phyloP scores from a whole-genome alignment of 768 basidiomycete genomes.

The Cubamyces sp. region DNA sequence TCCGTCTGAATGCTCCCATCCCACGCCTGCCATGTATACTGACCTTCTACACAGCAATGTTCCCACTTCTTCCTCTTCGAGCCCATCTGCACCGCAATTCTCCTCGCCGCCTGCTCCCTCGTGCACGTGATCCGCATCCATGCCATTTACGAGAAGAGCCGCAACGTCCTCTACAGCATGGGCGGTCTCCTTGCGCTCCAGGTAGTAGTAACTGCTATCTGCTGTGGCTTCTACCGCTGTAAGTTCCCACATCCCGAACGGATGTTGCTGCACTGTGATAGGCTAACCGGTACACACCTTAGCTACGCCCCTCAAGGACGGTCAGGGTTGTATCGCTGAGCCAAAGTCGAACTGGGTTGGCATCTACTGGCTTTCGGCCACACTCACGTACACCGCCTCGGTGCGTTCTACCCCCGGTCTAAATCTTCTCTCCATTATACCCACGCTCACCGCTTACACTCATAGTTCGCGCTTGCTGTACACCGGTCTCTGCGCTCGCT shows the following conservation, averaged over 20 bases:
- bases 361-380: constrained; percentile 83
- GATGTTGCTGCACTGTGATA: constrained; percentile 5
- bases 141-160: constrained; percentile 75
- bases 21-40: background rate
- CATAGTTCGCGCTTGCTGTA: constrained; percentile 62
- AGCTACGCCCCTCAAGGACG: constrained; percentile 71
- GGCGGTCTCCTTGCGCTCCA: constrained; percentile 65
- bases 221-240: constrained; percentile 81
- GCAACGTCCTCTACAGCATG: constrained; percentile 58
- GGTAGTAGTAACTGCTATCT: constrained; percentile 70
- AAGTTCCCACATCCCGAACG: constrained; percentile 30
- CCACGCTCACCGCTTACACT: background rate
- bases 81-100: constrained; percentile 81
- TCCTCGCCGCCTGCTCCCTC: constrained; percentile 72
- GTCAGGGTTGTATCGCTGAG: constrained; percentile 87
- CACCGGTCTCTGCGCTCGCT: constrained; percentile 62
- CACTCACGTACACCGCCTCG: constrained; percentile 70
- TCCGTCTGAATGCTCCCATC: background rate
- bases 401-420: constrained; percentile 42
- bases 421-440: background rate
- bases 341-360: constrained; percentile 82
- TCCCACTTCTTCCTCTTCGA: constrained; percentile 80
- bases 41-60: constrained; percentile 51
- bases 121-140: constrained; percentile 80
- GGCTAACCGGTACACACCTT: background rate